Evolutionary conservation across 1,284 basidiomycete species (phyloP).

Genomic region (Takashimella koratensis): DNA sequence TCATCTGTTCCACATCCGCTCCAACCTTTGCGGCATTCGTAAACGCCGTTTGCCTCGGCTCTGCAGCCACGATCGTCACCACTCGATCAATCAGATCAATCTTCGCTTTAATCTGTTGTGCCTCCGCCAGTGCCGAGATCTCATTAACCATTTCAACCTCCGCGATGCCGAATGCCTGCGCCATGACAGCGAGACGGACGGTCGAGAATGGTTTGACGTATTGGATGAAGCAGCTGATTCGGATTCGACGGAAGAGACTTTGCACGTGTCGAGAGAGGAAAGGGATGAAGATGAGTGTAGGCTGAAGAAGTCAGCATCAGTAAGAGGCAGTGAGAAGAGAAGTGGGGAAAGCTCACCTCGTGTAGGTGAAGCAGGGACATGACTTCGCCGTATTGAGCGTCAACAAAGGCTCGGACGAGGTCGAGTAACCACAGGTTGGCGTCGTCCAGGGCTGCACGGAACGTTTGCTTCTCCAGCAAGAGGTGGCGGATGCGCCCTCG

Average conservation of each 20-base stretch:
- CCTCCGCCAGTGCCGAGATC: constrained; percentile 29
- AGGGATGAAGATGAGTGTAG: constrained; percentile 31
- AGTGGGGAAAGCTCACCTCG: constrained; percentile 23
- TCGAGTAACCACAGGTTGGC: constrained; percentile 33
- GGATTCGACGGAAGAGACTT: constrained; percentile 24
- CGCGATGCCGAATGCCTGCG: constrained; percentile 26
- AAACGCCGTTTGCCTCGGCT: constrained; percentile 30
- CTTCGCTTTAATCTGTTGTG: constrained; percentile 26
- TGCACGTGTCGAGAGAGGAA: constrained; percentile 19
- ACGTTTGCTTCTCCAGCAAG: constrained; percentile 31
- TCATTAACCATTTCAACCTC: constrained; percentile 21
- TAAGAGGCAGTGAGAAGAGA: background rate
- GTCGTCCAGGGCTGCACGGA: constrained; percentile 35
- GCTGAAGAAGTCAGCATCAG: constrained; percentile 3
- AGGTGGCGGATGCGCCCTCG: constrained; percentile 27
- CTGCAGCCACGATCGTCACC: constrained; percentile 18
- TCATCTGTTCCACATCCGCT: constrained; percentile 15
- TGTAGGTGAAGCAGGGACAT: constrained; percentile 19
- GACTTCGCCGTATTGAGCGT: constrained; percentile 38
- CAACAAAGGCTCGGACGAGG: constrained; percentile 34
- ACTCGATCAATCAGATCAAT: constrained; percentile 43
- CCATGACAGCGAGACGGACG: constrained; percentile 35
- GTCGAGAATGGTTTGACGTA: constrained; percentile 40
- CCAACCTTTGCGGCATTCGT: constrained; percentile 21
- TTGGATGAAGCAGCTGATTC: constrained; percentile 35